Base-by-base conservation (phyloP, 163 green algal genomes). In the Coccomyxa subellipsoidea region DNA sequence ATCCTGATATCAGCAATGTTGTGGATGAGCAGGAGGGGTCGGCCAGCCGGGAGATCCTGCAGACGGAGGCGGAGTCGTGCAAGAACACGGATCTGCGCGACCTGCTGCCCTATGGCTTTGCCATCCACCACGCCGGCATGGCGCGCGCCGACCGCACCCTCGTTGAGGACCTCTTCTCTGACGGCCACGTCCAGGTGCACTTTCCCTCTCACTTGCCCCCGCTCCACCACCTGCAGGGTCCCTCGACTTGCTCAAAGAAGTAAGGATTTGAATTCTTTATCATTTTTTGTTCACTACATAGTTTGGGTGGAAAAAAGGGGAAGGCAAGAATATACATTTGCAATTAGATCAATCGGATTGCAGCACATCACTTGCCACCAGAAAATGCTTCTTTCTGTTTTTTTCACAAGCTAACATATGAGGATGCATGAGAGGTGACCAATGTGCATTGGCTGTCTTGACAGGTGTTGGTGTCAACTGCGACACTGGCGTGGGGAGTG, bases 111-210 rank as follows among this genome's bases (percentile, higher is more conserved):
- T 98, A 94, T 84, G 96, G 96, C 54, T 96, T 99, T 85, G 96
- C 92, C 82, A 97, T 98, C 83, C 96, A 99, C 85, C 96, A 99
- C 84, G 95, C 95, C 15, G 92, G 90, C 80, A 97, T 99, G 96
- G 87, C 85, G 7, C 85, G 96, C 29, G 90, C 90, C 18, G 95
- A 99, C 89, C 89, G 96, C 27, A 97, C 95, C 6, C 90, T 98
- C 18, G 96, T 99, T 72, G 96, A 99, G 84, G 96, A 99, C 76
- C 90, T 99, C 54, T 99, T 99, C 89, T 91, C 91, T 23, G 96
- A 98, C 54, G 93, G 95, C 5, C 94, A 98, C 85, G 90, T 97
- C 53, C 92, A 97, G 92, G 93, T 96, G 77, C 18, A 18, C 1
- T 18, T 36, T 34, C 1, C n/a, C 66, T 73, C 8, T 66, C n/a